Conservation (phyloP, 1,284 basidiomycete genomes). For the Cerioporus squamosus region DNA sequence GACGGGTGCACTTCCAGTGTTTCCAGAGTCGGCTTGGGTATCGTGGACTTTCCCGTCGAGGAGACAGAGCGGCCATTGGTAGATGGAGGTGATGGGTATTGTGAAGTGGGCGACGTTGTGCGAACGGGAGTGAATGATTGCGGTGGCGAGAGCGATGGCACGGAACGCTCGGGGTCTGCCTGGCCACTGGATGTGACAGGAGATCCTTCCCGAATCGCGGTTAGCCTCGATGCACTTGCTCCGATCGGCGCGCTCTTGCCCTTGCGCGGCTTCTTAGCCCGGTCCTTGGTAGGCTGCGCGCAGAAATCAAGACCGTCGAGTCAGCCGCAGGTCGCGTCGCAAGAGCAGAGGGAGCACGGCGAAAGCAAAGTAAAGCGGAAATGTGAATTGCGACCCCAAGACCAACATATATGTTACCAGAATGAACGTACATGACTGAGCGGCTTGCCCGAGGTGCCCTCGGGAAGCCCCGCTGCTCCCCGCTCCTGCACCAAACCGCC, state of each 20-base stretch:
- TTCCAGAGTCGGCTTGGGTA: conserved; percentile 15
- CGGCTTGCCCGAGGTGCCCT: conserved; percentile 54
- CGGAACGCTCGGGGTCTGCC: not conserved
- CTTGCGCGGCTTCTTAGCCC: conserved; percentile 67
- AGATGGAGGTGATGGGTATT: conserved; percentile 15
- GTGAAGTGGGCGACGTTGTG: conserved; percentile 11
- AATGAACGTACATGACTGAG: conserved; percentile 84
- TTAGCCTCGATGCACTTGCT: conserved; percentile 8
- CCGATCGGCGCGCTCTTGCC: conserved; percentile 33
- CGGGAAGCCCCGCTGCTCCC: conserved; percentile 36
- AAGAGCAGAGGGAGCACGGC: conserved; percentile 21
- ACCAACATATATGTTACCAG: conserved; percentile 51
- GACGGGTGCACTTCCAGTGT: conserved; percentile 3
- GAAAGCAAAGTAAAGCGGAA: conserved; percentile 25
- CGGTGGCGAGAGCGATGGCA: conserved; percentile 3
- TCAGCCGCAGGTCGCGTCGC: conserved; percentile 25
- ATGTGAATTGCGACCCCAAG: conserved; percentile 20
- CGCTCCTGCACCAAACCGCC: conserved; percentile 25
- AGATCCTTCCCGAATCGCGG: conserved; percentile 16
- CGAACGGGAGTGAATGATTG: not conserved
- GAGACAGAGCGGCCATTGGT: conserved; percentile 9
- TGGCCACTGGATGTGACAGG: conserved; percentile 1
- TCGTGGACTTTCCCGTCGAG: not conserved
- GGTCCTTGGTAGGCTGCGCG: conserved; percentile 69
- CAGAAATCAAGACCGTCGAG: conserved; percentile 18